Evolutionary conservation across 805 yeast species (phyloP), one percentile per base, ranked within the genome.

Genomic region (Zygosaccharomyces pseudorouxii): DNA sequence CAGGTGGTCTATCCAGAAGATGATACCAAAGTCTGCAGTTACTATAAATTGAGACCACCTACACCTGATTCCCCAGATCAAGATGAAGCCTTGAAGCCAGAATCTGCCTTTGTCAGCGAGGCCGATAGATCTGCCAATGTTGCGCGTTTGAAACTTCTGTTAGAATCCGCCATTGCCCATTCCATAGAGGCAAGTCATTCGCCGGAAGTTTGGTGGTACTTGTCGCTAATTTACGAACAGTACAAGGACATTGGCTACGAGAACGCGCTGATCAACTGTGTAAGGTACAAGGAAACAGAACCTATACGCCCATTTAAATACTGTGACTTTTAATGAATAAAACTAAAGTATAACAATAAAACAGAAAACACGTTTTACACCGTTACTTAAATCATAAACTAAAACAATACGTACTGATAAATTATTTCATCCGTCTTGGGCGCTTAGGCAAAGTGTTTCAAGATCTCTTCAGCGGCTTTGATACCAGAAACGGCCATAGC

Each of bases 401-500:
- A 22, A 4, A 22, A 22, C 4, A 22, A 25, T 19, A 8, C 7
- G 16, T 18, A 6, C 42, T 23, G 12, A 23, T 44, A 39, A 45
- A 39, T 55, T 55, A n/a, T n/a, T n/a, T 10, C 14, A 30, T 30
- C 14, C 14, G 14, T 9, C 16, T 7, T 33, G 9, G 11, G 5
- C 3, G 19, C 20, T 33, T 33, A 33, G 38, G 66, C 63, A 51
- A 64, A 64, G 47, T 64, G 69, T 46, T 54, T 58, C 57, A 64
- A 54, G 52, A 64, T 64, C 42, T 64, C 67, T 42, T 84, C 87
- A 20, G 89, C 90, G 38, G 90, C 89, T 69, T 83, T 82, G 57
- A 84, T 83, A 59, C 92, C 92, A 23, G 86, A 79, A 49, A 82
- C 76, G 29, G 80, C 84, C 90, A 84, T 84, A 41, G 89, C 89